phyloP scores from a whole-genome alignment of 1,284 basidiomycete species.

The Coniophora puteana region DNA sequence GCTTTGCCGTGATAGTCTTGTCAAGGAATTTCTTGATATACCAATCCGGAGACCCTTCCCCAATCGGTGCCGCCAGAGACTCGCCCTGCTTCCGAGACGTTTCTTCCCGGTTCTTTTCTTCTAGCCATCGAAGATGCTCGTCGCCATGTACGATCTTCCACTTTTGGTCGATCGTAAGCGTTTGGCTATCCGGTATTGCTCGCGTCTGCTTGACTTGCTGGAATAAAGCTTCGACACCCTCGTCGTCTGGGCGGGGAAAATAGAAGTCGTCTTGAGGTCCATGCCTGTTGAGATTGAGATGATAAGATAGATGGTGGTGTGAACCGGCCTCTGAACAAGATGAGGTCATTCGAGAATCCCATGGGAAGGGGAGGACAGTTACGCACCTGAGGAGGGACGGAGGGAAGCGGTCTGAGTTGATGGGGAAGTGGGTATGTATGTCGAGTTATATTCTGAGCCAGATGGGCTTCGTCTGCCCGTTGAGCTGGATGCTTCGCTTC shows the following conservation, averaged over 20 bases:
- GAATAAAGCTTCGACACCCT: constrained; percentile 77
- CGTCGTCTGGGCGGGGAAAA: constrained; percentile 72
- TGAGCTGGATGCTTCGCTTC: constrained; percentile 50
- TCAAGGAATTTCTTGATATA: constrained; percentile 91
- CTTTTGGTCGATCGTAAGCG: constrained; percentile 79
- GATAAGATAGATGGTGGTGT: constrained; percentile 50
- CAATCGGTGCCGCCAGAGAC: constrained; percentile 46
- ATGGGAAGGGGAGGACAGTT: constrained; percentile 52
- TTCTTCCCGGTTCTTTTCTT: constrained; percentile 59
- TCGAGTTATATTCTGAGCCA: constrained; percentile 44
- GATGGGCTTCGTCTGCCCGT: constrained; percentile 40
- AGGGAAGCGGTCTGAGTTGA: constrained; percentile 13
- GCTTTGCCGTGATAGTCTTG: constrained; percentile 78
- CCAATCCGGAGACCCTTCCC: constrained; percentile 77
- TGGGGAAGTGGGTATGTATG: constrained; percentile 34
- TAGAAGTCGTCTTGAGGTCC: constrained; percentile 57
- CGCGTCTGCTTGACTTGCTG: constrained; percentile 69
- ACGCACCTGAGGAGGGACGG: constrained; percentile 43
- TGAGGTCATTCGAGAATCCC: constrained; percentile 57
- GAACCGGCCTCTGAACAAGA: constrained; percentile 54
- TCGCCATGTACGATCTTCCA: constrained; percentile 91
- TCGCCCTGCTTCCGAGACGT: constrained; percentile 58
- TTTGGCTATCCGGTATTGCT: constrained; percentile 56
- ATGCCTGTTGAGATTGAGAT: constrained; percentile 49
- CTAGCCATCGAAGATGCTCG: constrained; percentile 77